A percentile compares a stretch with the other conserved stretches of the same genome.
These are phyloP conservation scores for Simplicillium sp. DNA, from an alignment of 2,329 filamentous ascomycete genomes.

Conservation along the genomic window DNA sequence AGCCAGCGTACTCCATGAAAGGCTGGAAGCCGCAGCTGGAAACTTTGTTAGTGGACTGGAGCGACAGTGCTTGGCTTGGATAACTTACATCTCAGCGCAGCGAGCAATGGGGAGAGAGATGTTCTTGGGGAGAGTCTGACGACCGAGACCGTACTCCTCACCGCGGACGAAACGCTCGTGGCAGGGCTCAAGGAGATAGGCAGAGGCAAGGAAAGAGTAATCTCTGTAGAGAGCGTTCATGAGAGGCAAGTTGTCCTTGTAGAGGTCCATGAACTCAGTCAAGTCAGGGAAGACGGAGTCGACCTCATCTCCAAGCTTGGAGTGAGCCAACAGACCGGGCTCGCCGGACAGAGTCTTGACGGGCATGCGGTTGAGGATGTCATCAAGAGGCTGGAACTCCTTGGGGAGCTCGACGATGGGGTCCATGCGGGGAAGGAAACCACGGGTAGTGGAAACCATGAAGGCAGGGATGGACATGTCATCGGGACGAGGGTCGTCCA, in stretches of 20 bases:
- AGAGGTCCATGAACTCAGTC: slow-evolving; percentile 61
- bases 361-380: slow-evolving; percentile 67
- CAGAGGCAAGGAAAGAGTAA: slow-evolving; percentile 83
- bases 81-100: slow-evolving; percentile 73
- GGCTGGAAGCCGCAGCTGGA: slow-evolving; percentile 65
- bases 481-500: slow-evolving; percentile 51
- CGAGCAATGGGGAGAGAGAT: slow-evolving; percentile 76
- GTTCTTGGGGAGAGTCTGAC: slow-evolving; percentile 61
- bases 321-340: slow-evolving; percentile 68
- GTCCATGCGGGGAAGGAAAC: slow-evolving; percentile 62
- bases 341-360: slow-evolving; percentile 64
- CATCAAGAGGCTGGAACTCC: slow-evolving; percentile 65
- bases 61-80: neutral
- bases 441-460: slow-evolving; percentile 67
- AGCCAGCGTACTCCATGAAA: slow-evolving; percentile 79
- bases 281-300: slow-evolving; percentile 68
- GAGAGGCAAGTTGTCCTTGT: slow-evolving; percentile 62
- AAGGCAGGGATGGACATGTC: slow-evolving; percentile 61
- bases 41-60: neutral
- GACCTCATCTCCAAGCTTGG: slow-evolving; percentile 66
- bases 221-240: slow-evolving; percentile 86
- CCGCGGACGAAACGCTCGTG: slow-evolving; percentile 64
- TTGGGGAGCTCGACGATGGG: slow-evolving; percentile 55
- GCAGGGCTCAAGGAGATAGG: slow-evolving; percentile 86
- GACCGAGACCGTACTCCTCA: slow-evolving; percentile 67